Conservation (phyloP, 2,329 filamentous ascomycete species). For the Fusarium xylarioides region DNA sequence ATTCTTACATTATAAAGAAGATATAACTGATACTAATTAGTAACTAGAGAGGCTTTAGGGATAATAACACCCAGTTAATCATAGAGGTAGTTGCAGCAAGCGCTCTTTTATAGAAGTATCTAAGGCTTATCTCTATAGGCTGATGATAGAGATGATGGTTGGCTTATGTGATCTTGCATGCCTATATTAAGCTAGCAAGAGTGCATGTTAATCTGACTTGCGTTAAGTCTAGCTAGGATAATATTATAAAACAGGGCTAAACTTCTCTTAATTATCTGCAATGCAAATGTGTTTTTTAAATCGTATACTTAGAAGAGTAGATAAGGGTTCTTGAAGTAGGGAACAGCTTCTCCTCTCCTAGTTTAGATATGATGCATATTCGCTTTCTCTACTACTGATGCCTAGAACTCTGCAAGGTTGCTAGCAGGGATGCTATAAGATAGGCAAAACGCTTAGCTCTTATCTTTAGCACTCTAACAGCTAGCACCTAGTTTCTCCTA, state of each 20-base stretch:
- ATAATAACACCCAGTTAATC: background rate
- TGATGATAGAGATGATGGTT: background rate
- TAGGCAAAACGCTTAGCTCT: background rate
- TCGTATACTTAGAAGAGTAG: background rate
- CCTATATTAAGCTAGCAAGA: too few relatives aligned
- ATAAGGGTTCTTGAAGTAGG: background rate
- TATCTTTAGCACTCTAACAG: background rate
- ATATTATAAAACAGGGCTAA: background rate
- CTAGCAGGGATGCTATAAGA: background rate
- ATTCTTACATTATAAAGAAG: background rate
- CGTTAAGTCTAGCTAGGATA: background rate
- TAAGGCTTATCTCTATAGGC: background rate
- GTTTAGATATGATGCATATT: background rate
- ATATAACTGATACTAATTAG: background rate
- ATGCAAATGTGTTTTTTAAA: background rate
- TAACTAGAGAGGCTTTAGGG: background rate
- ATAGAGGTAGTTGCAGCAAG: background rate
- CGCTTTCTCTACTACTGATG: background rate
- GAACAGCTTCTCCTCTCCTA: background rate
- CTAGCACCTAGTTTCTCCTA: background rate
- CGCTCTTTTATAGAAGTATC: constrained; percentile 6
- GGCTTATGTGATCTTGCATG: too few relatives aligned
- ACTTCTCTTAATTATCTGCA: background rate
- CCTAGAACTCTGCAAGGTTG: background rate
- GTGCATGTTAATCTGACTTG: background rate